phyloP scores from a whole-genome alignment of 2,329 filamentous ascomycete species.

The Dryadomyces quercivorus region DNA sequence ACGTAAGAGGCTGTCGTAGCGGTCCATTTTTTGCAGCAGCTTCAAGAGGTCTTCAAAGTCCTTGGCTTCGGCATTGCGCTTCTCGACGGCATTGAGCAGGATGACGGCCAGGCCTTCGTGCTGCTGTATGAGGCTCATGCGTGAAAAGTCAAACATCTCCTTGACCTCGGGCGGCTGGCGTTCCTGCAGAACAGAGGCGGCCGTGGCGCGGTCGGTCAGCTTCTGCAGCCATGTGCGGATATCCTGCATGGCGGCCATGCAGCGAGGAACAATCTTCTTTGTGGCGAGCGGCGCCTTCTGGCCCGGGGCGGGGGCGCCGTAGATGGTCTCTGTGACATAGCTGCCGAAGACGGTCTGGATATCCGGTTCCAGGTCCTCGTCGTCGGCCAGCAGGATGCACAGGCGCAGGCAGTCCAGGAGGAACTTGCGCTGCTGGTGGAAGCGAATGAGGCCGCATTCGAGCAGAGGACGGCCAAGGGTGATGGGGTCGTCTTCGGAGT shows the following conservation, averaged over 20 bases:
- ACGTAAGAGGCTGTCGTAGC: slow-evolving; percentile 56
- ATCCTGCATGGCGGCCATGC: slow-evolving; percentile 61
- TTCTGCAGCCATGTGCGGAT: slow-evolving; percentile 67
- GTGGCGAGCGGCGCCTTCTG: slow-evolving; percentile 28
- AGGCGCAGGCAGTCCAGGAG: slow-evolving; percentile 75
- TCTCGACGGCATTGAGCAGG: slow-evolving; percentile 65
- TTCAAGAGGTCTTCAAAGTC: slow-evolving; percentile 66
- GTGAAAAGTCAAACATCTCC: slow-evolving; percentile 71
- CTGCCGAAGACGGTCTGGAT: slow-evolving; percentile 37
- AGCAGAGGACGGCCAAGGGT: slow-evolving; percentile 60
- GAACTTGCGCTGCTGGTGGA: slow-evolving; percentile 75
- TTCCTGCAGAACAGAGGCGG: slow-evolving; percentile 62
- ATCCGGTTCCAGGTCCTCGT: slow-evolving; percentile 38
- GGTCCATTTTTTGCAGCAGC: slow-evolving; percentile 57
- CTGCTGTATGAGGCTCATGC: slow-evolving; percentile 69
- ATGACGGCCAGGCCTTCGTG: slow-evolving; percentile 83
- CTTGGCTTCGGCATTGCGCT: slow-evolving; percentile 52
- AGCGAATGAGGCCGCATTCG: slow-evolving; percentile 72
- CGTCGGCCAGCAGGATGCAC: slow-evolving; percentile 57
- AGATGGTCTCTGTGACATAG: slow-evolving; percentile 43
- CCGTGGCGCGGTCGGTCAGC: slow-evolving; percentile 64
- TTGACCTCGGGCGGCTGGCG: slow-evolving; percentile 46
- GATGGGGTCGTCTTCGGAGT: slow-evolving; percentile 56
- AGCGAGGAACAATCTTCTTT: slow-evolving; percentile 59
- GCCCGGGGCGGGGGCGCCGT: slow-evolving; percentile 34